Percentiles rank a stretch among this genome's conserved stretches.
These are phyloP conservation scores for Turnera subulata DNA, from an alignment of 345 rosid species.

Conservation along the genomic window DNA sequence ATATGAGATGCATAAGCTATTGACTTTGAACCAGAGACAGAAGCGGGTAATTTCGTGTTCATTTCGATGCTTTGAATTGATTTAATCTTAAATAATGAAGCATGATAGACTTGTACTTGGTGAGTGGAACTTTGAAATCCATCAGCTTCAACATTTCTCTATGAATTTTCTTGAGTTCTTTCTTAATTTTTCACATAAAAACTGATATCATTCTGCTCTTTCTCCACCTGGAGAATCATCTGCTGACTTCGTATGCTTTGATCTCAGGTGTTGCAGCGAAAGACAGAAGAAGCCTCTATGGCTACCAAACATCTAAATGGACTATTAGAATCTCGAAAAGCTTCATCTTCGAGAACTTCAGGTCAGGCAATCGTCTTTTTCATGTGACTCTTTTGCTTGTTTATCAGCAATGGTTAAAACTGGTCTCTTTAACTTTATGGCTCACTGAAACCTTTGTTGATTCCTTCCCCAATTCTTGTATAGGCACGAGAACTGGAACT, in stretches of 20 bases:
- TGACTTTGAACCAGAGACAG: slow-evolving; percentile 61
- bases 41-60: slow-evolving; percentile 44
- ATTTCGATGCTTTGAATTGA: not conserved
- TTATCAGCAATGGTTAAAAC: no score
- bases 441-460: slow-evolving; percentile 11
- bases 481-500: slow-evolving; percentile 44
- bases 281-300: slow-evolving; percentile 62
- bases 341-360: slow-evolving; percentile 31
- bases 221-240: not conserved
- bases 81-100: no score
- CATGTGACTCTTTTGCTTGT: not conserved
- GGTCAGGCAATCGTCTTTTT: slow-evolving; percentile 23
- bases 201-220: not conserved
- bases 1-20: slow-evolving; percentile 53
- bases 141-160: not conserved
- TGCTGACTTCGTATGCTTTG: slow-evolving; percentile 7
- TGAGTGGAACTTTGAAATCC: no score
- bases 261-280: slow-evolving; percentile 66
- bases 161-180: not conserved
- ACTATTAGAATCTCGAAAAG: slow-evolving; percentile 46
- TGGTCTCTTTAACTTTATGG: not conserved
- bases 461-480: slow-evolving; percentile 17
- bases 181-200: not conserved
- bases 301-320: slow-evolving; percentile 52
- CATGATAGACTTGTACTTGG: no score